Percentiles rank a stretch among this genome's conserved stretches.
Conservation (phyloP, 2,329 filamentous ascomycete species). For the Tolypocladium ovalisporum region DNA sequence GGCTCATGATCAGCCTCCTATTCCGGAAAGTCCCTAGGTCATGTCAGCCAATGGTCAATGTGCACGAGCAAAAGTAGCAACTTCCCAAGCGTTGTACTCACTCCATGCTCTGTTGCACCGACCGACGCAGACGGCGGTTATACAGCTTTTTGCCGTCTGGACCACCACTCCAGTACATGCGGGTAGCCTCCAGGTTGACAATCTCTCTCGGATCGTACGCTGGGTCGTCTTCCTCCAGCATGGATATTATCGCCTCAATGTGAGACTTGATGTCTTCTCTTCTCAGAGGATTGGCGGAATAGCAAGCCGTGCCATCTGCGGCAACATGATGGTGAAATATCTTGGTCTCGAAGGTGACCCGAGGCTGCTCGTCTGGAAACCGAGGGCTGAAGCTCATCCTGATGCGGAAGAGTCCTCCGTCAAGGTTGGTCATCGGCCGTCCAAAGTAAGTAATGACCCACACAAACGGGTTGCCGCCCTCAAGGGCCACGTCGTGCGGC, state of each 20-base stretch:
- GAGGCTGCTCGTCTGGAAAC: constrained; percentile 82
- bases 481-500: constrained; percentile 65
- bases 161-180: constrained; percentile 71
- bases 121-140: constrained; percentile 67
- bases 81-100: constrained; percentile 18
- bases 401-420: constrained; percentile 81
- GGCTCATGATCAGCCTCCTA: constrained; percentile 4
- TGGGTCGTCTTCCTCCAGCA: constrained; percentile 78
- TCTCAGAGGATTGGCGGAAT: constrained; percentile 50
- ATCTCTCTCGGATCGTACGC: constrained; percentile 84
- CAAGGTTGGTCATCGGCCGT: constrained; percentile 82
- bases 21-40: constrained; percentile 21
- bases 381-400: constrained; percentile 68
- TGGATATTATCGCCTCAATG: constrained; percentile 69
- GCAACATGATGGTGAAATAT: constrained; percentile 87
- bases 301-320: constrained; percentile 70
- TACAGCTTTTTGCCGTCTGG: constrained; percentile 72
- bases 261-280: constrained; percentile 72
- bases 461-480: constrained; percentile 75
- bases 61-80: neutral
- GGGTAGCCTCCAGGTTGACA: constrained; percentile 77
- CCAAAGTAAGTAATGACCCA: constrained; percentile 89
- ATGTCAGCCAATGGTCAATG: neutral
- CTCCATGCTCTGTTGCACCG: constrained; percentile 60
- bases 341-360: constrained; percentile 67